These are phyloP conservation scores for Perkinsus marinus DNA, from an alignment of 169 alveolate species.

Conservation along the genomic window DNA sequence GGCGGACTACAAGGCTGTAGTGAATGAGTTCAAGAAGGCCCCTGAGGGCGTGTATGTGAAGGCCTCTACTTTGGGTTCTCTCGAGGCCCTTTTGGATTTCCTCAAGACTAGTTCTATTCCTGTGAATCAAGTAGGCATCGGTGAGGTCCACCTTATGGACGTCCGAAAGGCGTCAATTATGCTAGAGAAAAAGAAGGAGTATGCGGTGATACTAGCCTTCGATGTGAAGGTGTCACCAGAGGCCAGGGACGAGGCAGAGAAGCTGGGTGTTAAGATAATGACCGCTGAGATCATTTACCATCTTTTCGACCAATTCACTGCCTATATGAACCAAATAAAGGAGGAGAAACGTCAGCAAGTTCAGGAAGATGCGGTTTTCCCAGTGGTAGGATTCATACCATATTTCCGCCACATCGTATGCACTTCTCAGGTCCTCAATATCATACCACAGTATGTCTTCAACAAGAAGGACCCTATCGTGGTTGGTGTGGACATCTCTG, in stretches of 20 bases:
- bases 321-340: conserved; percentile 71
- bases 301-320: conserved; percentile 86
- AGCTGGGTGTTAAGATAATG: conserved; percentile 84
- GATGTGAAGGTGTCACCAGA: conserved; percentile 92
- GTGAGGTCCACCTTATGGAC: conserved; percentile 95
- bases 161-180: conserved; percentile 85
- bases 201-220: conserved; percentile 92
- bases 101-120: conserved; percentile 67
- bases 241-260: conserved; percentile 91
- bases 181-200: conserved; percentile 86
- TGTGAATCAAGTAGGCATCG: conserved; percentile 80
- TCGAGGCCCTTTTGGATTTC: conserved; percentile 93
- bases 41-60: conserved; percentile 88
- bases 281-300: conserved; percentile 97
- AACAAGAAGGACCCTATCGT: conserved; percentile 91
- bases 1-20: background rate
- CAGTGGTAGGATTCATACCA: background rate
- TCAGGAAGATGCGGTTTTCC: conserved; percentile 18
- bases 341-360: conserved; percentile 61
- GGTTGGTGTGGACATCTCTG: conserved; percentile 83
- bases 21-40: background rate
- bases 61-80: conserved; percentile 96
- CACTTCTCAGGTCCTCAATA: conserved; percentile 85
- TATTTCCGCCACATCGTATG: conserved; percentile 45
- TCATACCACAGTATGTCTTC: conserved; percentile 79